A percentile compares a stretch with the other conserved stretches of the same genome.
Evolutionary conservation across 2,329 filamentous ascomycete species (phyloP).

Genomic region (Neurospora crassa): DNA sequence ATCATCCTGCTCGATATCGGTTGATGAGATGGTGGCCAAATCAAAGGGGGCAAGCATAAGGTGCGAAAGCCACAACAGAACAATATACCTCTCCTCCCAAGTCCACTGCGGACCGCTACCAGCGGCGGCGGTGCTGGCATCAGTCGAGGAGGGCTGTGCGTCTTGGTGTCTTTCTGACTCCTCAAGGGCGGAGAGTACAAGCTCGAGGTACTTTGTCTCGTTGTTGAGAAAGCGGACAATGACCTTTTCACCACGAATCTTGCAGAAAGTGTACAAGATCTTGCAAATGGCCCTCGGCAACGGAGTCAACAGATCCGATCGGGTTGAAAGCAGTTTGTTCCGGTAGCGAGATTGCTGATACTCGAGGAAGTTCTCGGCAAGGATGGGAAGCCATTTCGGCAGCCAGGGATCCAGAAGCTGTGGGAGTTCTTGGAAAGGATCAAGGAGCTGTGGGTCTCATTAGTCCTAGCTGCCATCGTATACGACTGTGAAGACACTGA

Average conservation of each 20-base stretch:
- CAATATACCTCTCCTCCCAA: slow-evolving; percentile 86
- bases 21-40: slow-evolving; percentile 70
- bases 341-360: slow-evolving; percentile 42
- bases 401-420: slow-evolving; percentile 85
- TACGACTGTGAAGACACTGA: slow-evolving; percentile 7
- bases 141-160: background rate
- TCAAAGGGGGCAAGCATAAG: slow-evolving; percentile 83
- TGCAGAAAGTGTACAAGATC: slow-evolving; percentile 84
- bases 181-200: slow-evolving; percentile 68
- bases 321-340: slow-evolving; percentile 20
- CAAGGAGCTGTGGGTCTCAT: slow-evolving; percentile 41
- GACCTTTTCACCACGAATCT: slow-evolving; percentile 88
- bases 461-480: background rate
- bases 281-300: slow-evolving; percentile 64
- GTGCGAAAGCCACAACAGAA: slow-evolving; percentile 80
- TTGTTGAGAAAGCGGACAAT: slow-evolving; percentile 86
- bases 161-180: slow-evolving; percentile 30
- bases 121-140: background rate
- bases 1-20: slow-evolving; percentile 37
- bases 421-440: slow-evolving; percentile 90
- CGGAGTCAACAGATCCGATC: slow-evolving; percentile 36
- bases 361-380: slow-evolving; percentile 68
- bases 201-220: slow-evolving; percentile 76
- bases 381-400: slow-evolving; percentile 60
- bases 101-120: slow-evolving; percentile 33